Base-by-base conservation (phyloP, 768 basidiomycete species). In the Termitomyces sp. region DNA sequence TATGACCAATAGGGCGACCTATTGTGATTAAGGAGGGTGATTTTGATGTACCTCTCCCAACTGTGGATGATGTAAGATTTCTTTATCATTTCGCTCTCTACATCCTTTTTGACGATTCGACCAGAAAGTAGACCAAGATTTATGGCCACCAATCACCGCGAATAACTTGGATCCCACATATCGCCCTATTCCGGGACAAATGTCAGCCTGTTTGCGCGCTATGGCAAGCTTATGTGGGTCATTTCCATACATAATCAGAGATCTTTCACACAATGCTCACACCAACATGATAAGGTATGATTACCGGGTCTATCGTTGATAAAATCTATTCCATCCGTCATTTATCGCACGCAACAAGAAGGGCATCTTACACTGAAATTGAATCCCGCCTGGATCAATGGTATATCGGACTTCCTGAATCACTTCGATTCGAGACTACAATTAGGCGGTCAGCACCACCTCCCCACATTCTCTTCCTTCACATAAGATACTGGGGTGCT, bases 401-500 rank as follows among this genome's bases (percentile, higher is more conserved):
- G 90, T 88, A 84, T 65, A 78, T 88, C 52, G 79, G 82, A 28
- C 79, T 93, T 22, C 88, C 90, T 0, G 84, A 88, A 38, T 73
- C 78, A 55, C 78, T 93, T 28, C 79, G 81, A 50, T 88, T 83
- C 67, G 86, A 89, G 63, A 74, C 82, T 39, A 74, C 81, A 13
- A 84, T 79, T 65, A 81, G 82, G 66, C 77, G 83, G 52, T 74
- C 71, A 9, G 70, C 76, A 11, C 88, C 88, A 9, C 81, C 87
- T 4, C 87, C 91, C 1, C 84, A 87, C 57, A 79, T 92, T 28
- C 70, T 92, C 35, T 80, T 84, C 50, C 74, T 92, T 45, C 89
- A 93, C 65, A 79, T 90, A 59, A 80, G 89, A 63, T 92, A 93
- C 70, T 90, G 89, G 84, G 85, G 84, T 7, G 80, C 89, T 18